Percentiles rank a stretch among this genome's conserved stretches.
These are phyloP conservation scores for Mrakia gelida DNA, from an alignment of 768 basidiomycete species.

Conservation along the genomic window DNA sequence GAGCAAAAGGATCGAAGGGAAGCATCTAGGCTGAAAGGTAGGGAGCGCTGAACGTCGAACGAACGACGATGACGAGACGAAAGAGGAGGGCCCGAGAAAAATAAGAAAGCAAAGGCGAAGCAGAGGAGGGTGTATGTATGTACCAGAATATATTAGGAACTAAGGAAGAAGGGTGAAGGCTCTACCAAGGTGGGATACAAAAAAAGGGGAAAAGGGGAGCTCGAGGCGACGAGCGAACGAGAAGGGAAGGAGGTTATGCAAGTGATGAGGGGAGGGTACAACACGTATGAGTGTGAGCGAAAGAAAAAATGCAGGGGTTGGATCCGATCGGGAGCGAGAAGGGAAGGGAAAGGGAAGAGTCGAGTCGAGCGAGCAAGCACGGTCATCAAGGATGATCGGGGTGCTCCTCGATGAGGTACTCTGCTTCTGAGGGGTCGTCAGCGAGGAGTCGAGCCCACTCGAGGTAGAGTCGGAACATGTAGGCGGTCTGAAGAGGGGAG, in stretches of 20 bases:
- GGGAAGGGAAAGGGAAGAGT: not conserved
- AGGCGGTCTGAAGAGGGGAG: constrained; percentile 32
- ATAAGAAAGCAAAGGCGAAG: not conserved
- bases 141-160: not conserved
- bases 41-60: not conserved
- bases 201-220: not conserved
- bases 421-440: not conserved
- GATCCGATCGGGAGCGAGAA: no score
- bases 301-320: not conserved
- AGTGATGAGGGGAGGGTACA: not conserved
- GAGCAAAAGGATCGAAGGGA: not conserved
- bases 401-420: not conserved
- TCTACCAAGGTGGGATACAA: not conserved
- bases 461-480: constrained; percentile 42
- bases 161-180: no score
- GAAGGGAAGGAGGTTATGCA: not conserved
- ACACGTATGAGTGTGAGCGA: no score
- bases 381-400: not conserved
- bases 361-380: not conserved
- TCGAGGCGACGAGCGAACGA: not conserved
- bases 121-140: no score
- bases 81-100: not conserved
- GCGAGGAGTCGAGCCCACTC: constrained; percentile 38
- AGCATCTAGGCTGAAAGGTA: not conserved
- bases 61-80: not conserved